These are phyloP conservation scores for Huntiella savannae DNA, from an alignment of 2,329 filamentous ascomycete genomes.

Conservation along the genomic window DNA sequence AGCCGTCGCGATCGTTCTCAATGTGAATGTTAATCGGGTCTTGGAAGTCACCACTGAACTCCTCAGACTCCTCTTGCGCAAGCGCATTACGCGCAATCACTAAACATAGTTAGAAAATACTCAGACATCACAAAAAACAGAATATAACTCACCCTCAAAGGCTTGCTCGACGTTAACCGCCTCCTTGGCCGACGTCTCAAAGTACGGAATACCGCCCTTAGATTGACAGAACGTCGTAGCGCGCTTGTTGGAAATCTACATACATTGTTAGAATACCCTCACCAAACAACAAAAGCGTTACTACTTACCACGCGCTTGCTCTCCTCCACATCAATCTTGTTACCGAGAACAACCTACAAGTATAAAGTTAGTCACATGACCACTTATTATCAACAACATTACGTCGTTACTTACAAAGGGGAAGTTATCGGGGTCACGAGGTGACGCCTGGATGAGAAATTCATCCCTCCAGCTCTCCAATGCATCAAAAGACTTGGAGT, in stretches of 20 bases:
- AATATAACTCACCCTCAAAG: constrained; percentile 36
- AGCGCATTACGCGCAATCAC: constrained; percentile 93
- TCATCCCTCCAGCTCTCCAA: constrained; percentile 97
- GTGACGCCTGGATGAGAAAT: constrained; percentile 92
- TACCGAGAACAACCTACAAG: constrained; percentile 70
- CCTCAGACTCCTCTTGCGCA: constrained; percentile 90
- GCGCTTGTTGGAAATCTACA: constrained; percentile 76
- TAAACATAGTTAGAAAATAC: constrained; percentile 19
- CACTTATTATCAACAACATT: neutral
- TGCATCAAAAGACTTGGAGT: constrained; percentile 96
- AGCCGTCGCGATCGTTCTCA: constrained; percentile 81
- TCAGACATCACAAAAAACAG: neutral
- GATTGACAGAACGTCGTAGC: constrained; percentile 96
- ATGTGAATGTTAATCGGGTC: constrained; percentile 98
- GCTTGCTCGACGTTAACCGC: constrained; percentile 88
- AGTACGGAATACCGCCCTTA: constrained; percentile 94
- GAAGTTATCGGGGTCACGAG: constrained; percentile 90
- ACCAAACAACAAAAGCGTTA: constrained; percentile 13
- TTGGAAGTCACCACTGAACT: constrained; percentile 92
- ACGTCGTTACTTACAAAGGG: constrained; percentile 54
- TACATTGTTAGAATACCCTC: neutral
- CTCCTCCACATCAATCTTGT: constrained; percentile 98
- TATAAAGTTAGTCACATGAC: neutral
- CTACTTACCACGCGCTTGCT: constrained; percentile 66
- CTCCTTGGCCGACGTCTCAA: constrained; percentile 98